These are phyloP conservation scores for Hordeum pubiflorum DNA, from an alignment of 202 grass and related monocot genomes.

Conservation along the genomic window DNA sequence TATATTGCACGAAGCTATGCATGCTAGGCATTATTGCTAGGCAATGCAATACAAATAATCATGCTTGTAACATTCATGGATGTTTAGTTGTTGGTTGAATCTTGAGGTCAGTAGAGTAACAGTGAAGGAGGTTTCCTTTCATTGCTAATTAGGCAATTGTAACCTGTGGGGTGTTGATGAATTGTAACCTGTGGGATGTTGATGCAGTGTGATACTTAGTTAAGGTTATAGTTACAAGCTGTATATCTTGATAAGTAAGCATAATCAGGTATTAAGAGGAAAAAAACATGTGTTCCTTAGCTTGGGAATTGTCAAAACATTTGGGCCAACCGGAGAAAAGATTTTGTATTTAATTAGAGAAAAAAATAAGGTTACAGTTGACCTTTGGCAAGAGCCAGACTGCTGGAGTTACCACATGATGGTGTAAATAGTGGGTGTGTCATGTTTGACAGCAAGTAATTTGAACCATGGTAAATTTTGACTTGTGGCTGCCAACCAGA, in stretches of 20 bases:
- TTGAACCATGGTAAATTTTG: constrained; percentile 14
- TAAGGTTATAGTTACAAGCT: not conserved
- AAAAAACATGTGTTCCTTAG: not conserved
- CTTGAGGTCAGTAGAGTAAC: not conserved
- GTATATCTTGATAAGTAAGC: not conserved
- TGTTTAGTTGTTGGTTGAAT: not conserved
- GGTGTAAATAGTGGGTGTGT: not conserved
- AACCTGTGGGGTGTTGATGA: not conserved
- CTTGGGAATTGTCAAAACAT: not conserved
- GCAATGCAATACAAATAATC: not conserved
- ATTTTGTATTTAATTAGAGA: not conserved
- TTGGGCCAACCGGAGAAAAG: not conserved
- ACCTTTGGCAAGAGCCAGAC: not conserved
- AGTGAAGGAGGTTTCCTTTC: not conserved
- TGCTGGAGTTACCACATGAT: not conserved
- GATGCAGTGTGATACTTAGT: not conserved
- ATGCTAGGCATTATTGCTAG: not conserved
- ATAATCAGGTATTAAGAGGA: not conserved
- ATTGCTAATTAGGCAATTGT: not conserved
- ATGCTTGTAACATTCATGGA: not conserved
- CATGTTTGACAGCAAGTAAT: not conserved
- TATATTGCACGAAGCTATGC: not conserved
- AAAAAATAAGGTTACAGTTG: not conserved
- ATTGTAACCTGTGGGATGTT: too few relatives aligned
- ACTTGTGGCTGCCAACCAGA: constrained; percentile 14